Percentiles rank a stretch among this genome's conserved stretches.
Evolutionary conservation across 805 yeast genomes (phyloP).

Genomic region (Lachancea sp.): DNA sequence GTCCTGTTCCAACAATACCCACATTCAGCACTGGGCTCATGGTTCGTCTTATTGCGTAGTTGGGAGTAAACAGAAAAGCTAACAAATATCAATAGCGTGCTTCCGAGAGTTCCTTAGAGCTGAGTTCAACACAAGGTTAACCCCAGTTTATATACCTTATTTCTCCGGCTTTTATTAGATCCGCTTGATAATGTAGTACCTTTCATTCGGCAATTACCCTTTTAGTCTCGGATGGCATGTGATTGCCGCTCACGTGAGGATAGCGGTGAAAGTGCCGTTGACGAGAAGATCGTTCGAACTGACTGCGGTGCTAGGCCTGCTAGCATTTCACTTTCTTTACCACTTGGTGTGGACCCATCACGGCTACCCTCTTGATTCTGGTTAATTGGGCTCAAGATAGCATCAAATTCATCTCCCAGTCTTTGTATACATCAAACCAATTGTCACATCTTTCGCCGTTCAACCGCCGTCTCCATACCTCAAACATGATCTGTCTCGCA

Average conservation of each 20-base stretch:
- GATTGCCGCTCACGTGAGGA: neutral
- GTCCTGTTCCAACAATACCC: constrained; percentile 75
- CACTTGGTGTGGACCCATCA: too few species aligned
- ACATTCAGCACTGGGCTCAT: constrained; percentile 37
- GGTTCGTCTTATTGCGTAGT: neutral
- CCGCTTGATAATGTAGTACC: neutral
- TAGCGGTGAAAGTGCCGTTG: too few species aligned
- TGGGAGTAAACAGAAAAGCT: neutral
- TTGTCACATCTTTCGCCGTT: constrained; percentile 52
- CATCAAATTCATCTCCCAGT: constrained; percentile 85
- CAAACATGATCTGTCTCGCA: constrained; percentile 76
- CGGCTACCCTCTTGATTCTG: too few species aligned
- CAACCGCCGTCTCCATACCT: constrained; percentile 73
- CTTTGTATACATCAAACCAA: constrained; percentile 75
- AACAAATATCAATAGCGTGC: too few species aligned
- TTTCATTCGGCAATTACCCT: constrained; percentile 3
- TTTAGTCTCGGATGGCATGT: neutral
- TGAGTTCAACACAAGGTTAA: too few species aligned
- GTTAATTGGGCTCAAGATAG: constrained; percentile 31
- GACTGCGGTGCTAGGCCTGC: too few species aligned
- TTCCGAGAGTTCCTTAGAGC: too few species aligned
- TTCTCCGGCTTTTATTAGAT: too few species aligned
- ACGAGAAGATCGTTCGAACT: too few species aligned
- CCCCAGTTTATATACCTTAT: neutral
- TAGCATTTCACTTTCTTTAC: too few species aligned